These are phyloP conservation scores for Mycena alexandri DNA, from an alignment of 768 basidiomycete genomes.

Conservation along the genomic window DNA sequence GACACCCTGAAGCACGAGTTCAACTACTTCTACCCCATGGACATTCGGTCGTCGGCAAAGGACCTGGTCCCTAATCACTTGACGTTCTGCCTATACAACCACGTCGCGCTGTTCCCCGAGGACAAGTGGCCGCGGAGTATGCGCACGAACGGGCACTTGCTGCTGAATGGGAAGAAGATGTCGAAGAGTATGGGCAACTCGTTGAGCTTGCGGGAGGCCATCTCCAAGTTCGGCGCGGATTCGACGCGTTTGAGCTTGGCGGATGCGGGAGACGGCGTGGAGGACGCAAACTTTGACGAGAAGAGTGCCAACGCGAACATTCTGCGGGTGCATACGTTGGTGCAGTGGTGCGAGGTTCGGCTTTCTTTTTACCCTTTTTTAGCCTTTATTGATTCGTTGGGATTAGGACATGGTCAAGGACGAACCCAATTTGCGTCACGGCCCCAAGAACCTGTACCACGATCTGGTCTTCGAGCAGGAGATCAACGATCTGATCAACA, in stretches of 20 bases:
- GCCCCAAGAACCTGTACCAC: conserved; percentile 80
- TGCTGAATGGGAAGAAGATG: conserved; percentile 99
- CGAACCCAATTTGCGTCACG: conserved; percentile 77
- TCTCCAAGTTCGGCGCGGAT: conserved; percentile 97
- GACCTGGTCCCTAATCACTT: conserved; percentile 96
- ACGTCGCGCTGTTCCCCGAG: conserved; percentile 93
- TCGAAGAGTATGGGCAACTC: conserved; percentile 97
- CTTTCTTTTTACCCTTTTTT: not conserved
- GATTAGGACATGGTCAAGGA: conserved; percentile 84
- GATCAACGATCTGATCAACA: conserved; percentile 86
- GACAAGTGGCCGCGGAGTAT: conserved; percentile 93
- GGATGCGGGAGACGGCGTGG: conserved; percentile 96
- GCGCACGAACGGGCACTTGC: conserved; percentile 95
- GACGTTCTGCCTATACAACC: conserved; percentile 94
- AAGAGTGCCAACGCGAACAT: conserved; percentile 98
- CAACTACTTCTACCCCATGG: conserved; percentile 98
- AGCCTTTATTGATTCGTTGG: not conserved
- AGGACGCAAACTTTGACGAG: conserved; percentile 99
- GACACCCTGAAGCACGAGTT: conserved; percentile 91
- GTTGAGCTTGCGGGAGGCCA: conserved; percentile 88
- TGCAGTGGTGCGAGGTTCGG: conserved; percentile 91
- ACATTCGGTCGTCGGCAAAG: conserved; percentile 97
- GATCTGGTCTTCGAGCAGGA: conserved; percentile 94
- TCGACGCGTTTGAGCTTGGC: conserved; percentile 92
- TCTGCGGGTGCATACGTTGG: conserved; percentile 88